Percentiles rank a stretch among this genome's conserved stretches.
Evolutionary conservation across 2,329 filamentous ascomycete species (phyloP).

Genomic region (Fusarium keratoplasticum): DNA sequence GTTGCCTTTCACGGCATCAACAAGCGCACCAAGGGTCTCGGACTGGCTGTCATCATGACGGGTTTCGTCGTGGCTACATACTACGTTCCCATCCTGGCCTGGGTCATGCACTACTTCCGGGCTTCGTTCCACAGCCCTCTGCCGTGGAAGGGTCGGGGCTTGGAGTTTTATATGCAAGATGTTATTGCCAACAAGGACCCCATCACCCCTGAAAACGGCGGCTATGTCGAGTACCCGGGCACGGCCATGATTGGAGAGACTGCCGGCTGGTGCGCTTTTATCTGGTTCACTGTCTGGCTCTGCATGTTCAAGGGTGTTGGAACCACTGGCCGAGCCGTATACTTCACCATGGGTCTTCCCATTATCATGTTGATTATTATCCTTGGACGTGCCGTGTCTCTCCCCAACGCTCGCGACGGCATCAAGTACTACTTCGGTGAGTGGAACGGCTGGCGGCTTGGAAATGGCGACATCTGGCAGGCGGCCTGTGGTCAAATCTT

Average conservation of each 20-base stretch:
- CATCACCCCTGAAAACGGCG: neutral
- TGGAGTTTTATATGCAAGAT: neutral
- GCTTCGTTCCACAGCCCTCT: conserved; percentile 63
- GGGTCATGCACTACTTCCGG: conserved; percentile 67
- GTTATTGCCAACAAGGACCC: neutral
- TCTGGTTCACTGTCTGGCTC: conserved; percentile 68
- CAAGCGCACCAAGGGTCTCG: conserved; percentile 61
- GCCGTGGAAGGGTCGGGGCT: conserved; percentile 56
- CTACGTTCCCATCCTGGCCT: conserved; percentile 65
- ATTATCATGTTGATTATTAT: conserved; percentile 65
- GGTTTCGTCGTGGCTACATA: conserved; percentile 63
- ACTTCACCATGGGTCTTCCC: conserved; percentile 67
- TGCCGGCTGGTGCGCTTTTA: conserved; percentile 64
- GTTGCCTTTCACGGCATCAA: conserved; percentile 63
- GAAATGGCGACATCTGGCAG: conserved; percentile 55
- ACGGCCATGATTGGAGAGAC: conserved; percentile 62
- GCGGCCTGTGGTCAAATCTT: conserved; percentile 62
- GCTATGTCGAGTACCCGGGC: conserved; percentile 51
- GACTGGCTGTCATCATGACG: conserved; percentile 61
- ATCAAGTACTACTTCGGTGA: conserved; percentile 54
- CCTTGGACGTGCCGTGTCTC: conserved; percentile 60
- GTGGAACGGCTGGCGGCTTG: conserved; percentile 57
- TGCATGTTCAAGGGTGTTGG: conserved; percentile 68
- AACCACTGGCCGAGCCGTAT: conserved; percentile 65
- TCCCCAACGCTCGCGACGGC: conserved; percentile 62